phyloP scores from a whole-genome alignment of 768 basidiomycete genomes.

The Tephrocybe sp. region DNA sequence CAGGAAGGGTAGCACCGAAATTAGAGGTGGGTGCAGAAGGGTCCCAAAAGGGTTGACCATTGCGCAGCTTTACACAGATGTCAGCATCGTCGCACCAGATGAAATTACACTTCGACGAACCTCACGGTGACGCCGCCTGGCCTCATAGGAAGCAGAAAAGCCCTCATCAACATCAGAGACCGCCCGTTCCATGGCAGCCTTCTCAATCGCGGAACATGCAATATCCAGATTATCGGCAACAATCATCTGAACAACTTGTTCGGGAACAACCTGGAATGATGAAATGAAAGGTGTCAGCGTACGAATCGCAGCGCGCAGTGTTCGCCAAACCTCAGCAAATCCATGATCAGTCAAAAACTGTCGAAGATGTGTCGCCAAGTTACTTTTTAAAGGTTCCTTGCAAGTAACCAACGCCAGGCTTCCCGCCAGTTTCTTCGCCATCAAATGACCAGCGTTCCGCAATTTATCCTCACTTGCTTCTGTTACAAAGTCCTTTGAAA shows the following conservation, averaged over 20 bases:
- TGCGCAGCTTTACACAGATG: constrained; percentile 50
- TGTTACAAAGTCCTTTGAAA: constrained; percentile 93
- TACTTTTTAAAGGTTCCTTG: constrained; percentile 94
- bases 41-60: constrained; percentile 87
- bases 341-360: constrained; percentile 82
- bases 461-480: constrained; percentile 90
- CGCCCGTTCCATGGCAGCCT: constrained; percentile 96
- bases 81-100: background rate
- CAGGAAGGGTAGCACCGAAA: constrained; percentile 76
- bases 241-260: constrained; percentile 75
- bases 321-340: constrained; percentile 73
- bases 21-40: constrained; percentile 67
- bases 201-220: constrained; percentile 93
- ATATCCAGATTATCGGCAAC: constrained; percentile 92
- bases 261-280: constrained; percentile 58
- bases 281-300: too few relatives aligned
- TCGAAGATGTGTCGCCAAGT: constrained; percentile 88
- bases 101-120: constrained; percentile 34
- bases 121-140: constrained; percentile 85
- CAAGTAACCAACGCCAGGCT: constrained; percentile 96
- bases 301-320: too few relatives aligned
- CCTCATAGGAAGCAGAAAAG: constrained; percentile 79
- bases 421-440: constrained; percentile 97
- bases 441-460: constrained; percentile 88
- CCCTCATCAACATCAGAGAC: constrained; percentile 91